Conservation (phyloP, 31 red algal genomes). For the Bonnemaisonia californica region DNA sequence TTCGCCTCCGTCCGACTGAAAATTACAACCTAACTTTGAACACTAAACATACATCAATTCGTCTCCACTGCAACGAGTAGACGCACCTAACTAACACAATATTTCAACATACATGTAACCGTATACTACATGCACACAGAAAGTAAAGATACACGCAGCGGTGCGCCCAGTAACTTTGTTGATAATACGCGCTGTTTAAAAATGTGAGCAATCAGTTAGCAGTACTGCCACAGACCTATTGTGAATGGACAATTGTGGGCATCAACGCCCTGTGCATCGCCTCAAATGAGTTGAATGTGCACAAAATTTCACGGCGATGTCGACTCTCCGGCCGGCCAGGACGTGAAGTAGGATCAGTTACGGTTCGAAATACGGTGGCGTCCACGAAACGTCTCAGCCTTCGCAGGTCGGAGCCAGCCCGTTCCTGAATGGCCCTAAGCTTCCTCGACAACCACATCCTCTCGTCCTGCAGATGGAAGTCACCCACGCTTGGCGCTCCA, state of each 20-base stretch:
- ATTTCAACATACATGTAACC: too few species aligned
- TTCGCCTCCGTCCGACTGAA: not conserved
- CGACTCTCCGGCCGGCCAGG: slow-evolving; percentile 56
- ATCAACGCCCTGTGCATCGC: slow-evolving; percentile 48
- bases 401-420: slow-evolving; percentile 15
- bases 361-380: slow-evolving; percentile 12
- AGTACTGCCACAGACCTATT: not conserved
- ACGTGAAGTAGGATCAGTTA: not conserved
- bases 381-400: slow-evolving; percentile 39
- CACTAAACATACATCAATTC: not conserved
- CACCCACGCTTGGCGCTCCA: not conserved
- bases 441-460: slow-evolving; percentile 9
- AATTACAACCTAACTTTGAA: not conserved
- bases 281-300: slow-evolving; percentile 61
- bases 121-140: too few species aligned
- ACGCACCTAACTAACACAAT: too few species aligned
- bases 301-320: slow-evolving; percentile 61
- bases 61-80: too few species aligned
- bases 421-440: slow-evolving; percentile 8
- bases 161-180: too few species aligned
- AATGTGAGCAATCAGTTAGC: not conserved
- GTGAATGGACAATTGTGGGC: not conserved
- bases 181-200: too few species aligned
- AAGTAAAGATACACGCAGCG: too few species aligned
- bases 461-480: slow-evolving; percentile 17